Evolutionary conservation across 2,329 filamentous ascomycete genomes (phyloP), one percentile per base, ranked within the genome.

Genomic region (Cladosporium sp.): DNA sequence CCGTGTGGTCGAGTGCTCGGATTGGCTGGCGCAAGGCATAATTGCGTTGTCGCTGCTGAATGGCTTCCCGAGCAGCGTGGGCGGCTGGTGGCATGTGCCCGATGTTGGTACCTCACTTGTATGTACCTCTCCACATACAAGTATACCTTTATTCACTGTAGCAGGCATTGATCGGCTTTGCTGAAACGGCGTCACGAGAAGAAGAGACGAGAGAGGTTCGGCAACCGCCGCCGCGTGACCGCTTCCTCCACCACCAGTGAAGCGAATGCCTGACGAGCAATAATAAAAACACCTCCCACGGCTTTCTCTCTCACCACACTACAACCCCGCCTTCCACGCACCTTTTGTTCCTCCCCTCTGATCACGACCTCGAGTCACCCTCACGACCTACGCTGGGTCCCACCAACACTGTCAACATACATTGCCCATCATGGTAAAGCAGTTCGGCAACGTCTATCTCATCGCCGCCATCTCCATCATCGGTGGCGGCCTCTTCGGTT

Each of bases 401-500:
- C 15, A n/a, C 4, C 15, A 15, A 36, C 32, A 17, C 32, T 27
- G 22, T 27, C 11, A 17, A 44, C 27, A 32, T 20, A n/a, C 13
- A 50, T 32, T 38, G 17, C 17, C 41, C 40, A 22, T 5, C 41
- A 51, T 51, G 47, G 47, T 50, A 15, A 51, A 51, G 37, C 41
- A 51, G 24, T 84, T 80, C 49, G 76, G 78, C 24, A 82, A 82
- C 57, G 75, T 82, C 59, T 83, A 83, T 61, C 65, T 75, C 52
- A 79, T 82, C 55, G 76, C 78, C 47, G 76, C 76, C 62, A 78
- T 81, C 63, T 73, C 79, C 64, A 74, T 80, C 56, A 74, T 76
- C 72, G 85, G 85, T 58, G 85, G 85, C 64, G 81, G 79, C 15
- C 73, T 89, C 19, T 89, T 90, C 62, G 88, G 87, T 60, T 90